Conservation (phyloP, 345 rosid genomes). For the Diplotaxis tenuifolia region DNA sequence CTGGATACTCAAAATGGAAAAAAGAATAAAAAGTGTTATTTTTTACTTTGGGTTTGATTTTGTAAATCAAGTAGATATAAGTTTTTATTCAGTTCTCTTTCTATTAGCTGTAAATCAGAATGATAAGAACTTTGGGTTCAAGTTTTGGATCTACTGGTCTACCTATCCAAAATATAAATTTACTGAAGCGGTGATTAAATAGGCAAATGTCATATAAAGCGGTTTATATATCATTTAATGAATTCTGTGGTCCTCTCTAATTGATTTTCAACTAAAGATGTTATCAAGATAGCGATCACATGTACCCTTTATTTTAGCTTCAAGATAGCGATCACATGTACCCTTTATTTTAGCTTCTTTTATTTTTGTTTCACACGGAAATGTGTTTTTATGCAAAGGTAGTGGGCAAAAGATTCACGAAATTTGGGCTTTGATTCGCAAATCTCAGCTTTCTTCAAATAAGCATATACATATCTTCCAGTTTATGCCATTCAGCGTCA, state of each 20-base stretch:
- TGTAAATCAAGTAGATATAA: neutral
- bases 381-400: constrained; percentile 21
- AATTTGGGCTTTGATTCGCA: constrained; percentile 39
- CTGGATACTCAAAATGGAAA: neutral
- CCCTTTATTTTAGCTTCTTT: constrained; percentile 5
- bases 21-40: neutral
- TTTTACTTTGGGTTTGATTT: neutral
- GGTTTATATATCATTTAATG: constrained; percentile 23
- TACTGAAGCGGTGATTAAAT: constrained; percentile 6
- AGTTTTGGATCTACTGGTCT: neutral
- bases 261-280: constrained; percentile 30
- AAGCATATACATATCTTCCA: constrained; percentile 33
- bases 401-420: constrained; percentile 37
- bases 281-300: constrained; percentile 34
- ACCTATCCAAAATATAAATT: neutral
- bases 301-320: no score
- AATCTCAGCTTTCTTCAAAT: constrained; percentile 36
- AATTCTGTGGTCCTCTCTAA: constrained; percentile 36
- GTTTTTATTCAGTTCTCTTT: neutral
- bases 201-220: constrained; percentile 10
- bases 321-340: constrained; percentile 35
- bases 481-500: constrained; percentile 22
- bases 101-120: neutral
- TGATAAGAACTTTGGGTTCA: neutral
- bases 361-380: neutral